phyloP scores from a whole-genome alignment of 2,329 filamentous ascomycete genomes.

The Ploettnerulaceae sp. region DNA sequence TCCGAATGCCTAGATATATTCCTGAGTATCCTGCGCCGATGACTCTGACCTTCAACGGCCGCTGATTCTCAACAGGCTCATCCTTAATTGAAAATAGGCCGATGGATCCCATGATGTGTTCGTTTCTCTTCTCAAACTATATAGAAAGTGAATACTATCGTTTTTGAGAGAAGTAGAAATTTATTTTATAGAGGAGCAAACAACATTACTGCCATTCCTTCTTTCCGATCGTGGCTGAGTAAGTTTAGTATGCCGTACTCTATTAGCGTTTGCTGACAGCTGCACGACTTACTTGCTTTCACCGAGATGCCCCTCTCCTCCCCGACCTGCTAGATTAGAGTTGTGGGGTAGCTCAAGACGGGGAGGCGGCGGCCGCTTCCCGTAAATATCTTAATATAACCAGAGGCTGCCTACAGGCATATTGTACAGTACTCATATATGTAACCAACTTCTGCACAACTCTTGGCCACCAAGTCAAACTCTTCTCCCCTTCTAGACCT shows the following conservation, averaged over 20 bases:
- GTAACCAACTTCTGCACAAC: no score
- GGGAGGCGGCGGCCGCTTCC: neutral
- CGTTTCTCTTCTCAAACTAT: neutral
- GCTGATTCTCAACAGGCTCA: constrained; percentile 26
- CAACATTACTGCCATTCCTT: neutral
- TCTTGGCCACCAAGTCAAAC: neutral
- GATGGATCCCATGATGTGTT: constrained; percentile 14
- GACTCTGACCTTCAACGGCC: constrained; percentile 29
- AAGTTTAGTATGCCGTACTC: neutral
- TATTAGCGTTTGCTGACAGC: neutral
- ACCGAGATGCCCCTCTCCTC: neutral
- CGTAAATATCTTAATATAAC: neutral
- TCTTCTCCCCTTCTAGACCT: neutral
- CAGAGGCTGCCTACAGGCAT: no score
- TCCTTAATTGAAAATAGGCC: constrained; percentile 25
- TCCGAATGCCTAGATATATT: constrained; percentile 32
- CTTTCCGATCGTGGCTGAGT: neutral
- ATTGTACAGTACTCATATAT: no score
- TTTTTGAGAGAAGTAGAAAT: no score
- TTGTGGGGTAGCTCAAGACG: neutral
- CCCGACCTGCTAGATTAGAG: neutral
- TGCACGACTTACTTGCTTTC: neutral
- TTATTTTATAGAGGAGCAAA: neutral
- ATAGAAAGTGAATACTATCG: no score
- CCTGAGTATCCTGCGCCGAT: constrained; percentile 34